Evolutionary conservation across 345 rosid species (phyloP), one percentile per base, ranked within the genome.

Genomic region (Crucihimalaya himalaica): DNA sequence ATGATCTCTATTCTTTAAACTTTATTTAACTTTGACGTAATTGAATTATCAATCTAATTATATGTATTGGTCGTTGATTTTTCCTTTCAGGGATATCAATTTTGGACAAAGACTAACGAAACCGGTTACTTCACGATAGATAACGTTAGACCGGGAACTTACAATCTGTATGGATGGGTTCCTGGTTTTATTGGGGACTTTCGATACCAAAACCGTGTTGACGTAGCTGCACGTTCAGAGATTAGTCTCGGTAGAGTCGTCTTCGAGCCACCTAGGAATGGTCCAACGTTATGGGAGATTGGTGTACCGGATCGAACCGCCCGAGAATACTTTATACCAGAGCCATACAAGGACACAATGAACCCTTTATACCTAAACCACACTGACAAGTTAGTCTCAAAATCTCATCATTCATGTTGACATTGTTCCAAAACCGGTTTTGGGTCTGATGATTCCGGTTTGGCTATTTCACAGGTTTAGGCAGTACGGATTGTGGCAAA

Each of bases 241-340:
- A 80, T 83, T 43, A 62, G 74, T 45, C 72, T 95, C 42, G 86
- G 81, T 5, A 71, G 31, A 15, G 51, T 88, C 2, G 68, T 82
- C 18, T 88, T 82, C 40, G 34, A 75, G 51, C 96, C 97, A 16
- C 99, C 95, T 11, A 87, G 99, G 79, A 84, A 74, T 4, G 98
- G 99, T 37, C 89, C 89, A 0, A 95, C 99, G 1, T 29, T 88
- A 19, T 92, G 97, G 97, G 96, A 92, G 86, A 95, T 95, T 8
- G 97, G 96, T 39, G 29, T 84, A 60, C 91, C 97, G 4, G 92
- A 92, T 40, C 83, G 97, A 23, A 81, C 82, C 0, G 96, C 97
- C 3, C 75, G 83, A 10, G 97, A 92, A 65, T 95, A 83, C 77
- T 86, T 68, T 50, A 78, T 95, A 62, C 97, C 97, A 0, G 84